phyloP scores from a whole-genome alignment of 2,329 filamentous ascomycete genomes.

The Clathrospora elynae region DNA sequence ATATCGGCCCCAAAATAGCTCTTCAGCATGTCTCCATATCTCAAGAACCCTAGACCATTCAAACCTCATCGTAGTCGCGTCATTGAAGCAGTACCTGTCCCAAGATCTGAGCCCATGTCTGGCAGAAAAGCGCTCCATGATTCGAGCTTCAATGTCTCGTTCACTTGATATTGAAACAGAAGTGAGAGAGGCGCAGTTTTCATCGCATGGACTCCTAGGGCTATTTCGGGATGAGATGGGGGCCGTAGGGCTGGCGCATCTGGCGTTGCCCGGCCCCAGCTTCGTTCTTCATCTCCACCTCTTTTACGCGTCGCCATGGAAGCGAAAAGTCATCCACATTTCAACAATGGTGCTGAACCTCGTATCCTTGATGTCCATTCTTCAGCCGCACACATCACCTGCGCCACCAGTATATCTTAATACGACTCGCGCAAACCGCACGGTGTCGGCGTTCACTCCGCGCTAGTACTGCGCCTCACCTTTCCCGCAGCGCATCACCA shows the following conservation, averaged over 20 bases:
- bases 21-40: too few species aligned
- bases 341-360: neutral
- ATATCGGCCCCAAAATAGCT: too few species aligned
- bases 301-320: constrained; percentile 7
- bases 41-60: too few species aligned
- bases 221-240: constrained; percentile 25
- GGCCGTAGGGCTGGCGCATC: constrained; percentile 5
- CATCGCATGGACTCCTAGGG: constrained; percentile 11
- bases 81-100: neutral
- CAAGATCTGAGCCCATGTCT: constrained; percentile 12
- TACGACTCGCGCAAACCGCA: constrained; percentile 12
- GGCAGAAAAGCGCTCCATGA: constrained; percentile 24
- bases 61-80: too few species aligned
- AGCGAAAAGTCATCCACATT: neutral
- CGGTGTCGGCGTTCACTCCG: constrained; percentile 13
- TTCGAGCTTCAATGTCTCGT: constrained; percentile 10
- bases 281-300: constrained; percentile 4
- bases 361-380: constrained; percentile 15
- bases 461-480: constrained; percentile 21
- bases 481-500: constrained; percentile 14
- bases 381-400: constrained; percentile 7
- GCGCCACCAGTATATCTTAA: neutral
- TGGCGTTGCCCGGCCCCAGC: constrained; percentile 9
- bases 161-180: constrained; percentile 13
- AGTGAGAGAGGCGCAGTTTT: constrained; percentile 22